Base-by-base conservation (phyloP, 202 grass and related monocot genomes). In the Brachypodium distachyon region DNA sequence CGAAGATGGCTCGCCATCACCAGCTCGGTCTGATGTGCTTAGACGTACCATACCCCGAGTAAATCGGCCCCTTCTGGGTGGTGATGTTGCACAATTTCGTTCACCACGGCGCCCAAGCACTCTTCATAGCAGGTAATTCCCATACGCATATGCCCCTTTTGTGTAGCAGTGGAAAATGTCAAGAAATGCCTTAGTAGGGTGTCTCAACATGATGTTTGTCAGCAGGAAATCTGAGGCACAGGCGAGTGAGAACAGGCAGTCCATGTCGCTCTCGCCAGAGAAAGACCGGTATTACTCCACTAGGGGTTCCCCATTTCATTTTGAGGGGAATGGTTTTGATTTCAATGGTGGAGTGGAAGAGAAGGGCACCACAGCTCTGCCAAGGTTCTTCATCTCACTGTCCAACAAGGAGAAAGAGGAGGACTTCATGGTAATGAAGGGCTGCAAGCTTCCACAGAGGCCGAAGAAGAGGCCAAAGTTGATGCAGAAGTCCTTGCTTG, bases 321-420 rank as follows among this genome's bases (percentile, higher is more conserved):
- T 87, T 40, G 92, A 99, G 48, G 96, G 85, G 46, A 91, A 63
- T 41, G 89, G 96, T 0, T 82, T 81, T 16, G 81, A 72, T 47
- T 79, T 83, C 18, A 79, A 48, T 44, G 77, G 72, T 31, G 84
- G 62, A 26, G 50, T 78, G 33, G 92, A 99, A 42, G 89, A 96
- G 57, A 96, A 77, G 70, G 87, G 83, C 40, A 79, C 72, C 18
- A 72, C 77, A 2, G 61, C 81, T 0, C 65, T 96, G 68, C 90
- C 96, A 1, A 87, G 89, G 43, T 99, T 99, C 85, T 99, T 93
- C 78, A 88, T 99, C 36, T 84, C 96, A 9, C 77, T 99, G 60
- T 99, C 96, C 19, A 99, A 91, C 31, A 99, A 99, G 84, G 92
- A 99, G 78, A 99, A 99, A 73, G 96, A 99, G 65, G 96, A 99